Evolutionary conservation across 257 asterid species (phyloP).

Genomic region (Henckelia pumila): DNA sequence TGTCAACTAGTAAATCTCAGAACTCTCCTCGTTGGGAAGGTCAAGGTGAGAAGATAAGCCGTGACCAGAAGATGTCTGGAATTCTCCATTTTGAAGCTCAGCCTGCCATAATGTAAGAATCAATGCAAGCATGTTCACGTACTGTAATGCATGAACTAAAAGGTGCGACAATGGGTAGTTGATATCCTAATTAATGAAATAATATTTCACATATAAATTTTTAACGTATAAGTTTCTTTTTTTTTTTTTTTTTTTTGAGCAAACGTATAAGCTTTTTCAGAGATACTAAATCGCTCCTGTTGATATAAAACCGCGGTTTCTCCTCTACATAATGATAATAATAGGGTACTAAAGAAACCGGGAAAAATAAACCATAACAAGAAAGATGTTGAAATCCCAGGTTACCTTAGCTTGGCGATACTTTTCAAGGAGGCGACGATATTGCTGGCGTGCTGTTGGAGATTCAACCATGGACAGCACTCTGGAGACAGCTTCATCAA

Average conservation of each 20-base stretch:
- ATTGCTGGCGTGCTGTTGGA: constrained; percentile 80
- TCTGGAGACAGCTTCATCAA: constrained; percentile 84
- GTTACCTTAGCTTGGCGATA: constrained; percentile 88
- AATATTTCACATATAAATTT: too few relatives aligned
- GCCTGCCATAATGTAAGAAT: constrained; percentile 47
- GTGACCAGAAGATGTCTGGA: constrained; percentile 34
- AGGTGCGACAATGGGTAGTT: neutral
- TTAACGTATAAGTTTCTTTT: too few relatives aligned
- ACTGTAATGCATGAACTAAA: neutral
- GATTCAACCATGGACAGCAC: constrained; percentile 91
- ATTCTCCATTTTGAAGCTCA: constrained; percentile 42
- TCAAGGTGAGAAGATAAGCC: constrained; percentile 19
- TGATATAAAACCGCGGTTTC: neutral
- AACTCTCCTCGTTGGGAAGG: constrained; percentile 37
- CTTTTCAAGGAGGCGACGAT: constrained; percentile 72
- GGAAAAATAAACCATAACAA: neutral
- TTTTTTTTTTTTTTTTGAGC: too few relatives aligned
- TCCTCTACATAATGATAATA: neutral
- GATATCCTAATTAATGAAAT: neutral
- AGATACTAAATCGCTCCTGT: neutral
- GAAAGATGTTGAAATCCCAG: neutral
- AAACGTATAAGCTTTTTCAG: too few relatives aligned
- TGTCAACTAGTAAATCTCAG: constrained; percentile 35
- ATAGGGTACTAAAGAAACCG: neutral
- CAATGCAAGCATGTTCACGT: neutral